Percentiles rank a stretch among this genome's conserved stretches.
These are phyloP conservation scores for Kwoniella sp. DNA, from an alignment of 768 basidiomycete genomes.

Conservation along the genomic window DNA sequence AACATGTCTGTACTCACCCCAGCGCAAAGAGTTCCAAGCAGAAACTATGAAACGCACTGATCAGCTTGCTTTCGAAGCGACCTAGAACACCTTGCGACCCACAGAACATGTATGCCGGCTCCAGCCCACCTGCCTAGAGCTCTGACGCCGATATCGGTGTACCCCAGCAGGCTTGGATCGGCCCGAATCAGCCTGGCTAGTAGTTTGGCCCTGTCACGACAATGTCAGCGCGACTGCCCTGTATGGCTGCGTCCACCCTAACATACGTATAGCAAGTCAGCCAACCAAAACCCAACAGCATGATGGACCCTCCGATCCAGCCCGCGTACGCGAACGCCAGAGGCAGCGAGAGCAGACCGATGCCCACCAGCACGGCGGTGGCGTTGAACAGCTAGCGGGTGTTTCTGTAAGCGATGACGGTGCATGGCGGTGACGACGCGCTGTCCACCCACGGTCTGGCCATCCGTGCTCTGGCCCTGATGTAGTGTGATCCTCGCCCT, in stretches of 20 bases:
- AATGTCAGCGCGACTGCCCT: not conserved
- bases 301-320: constrained; percentile 70
- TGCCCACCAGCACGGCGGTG: constrained; percentile 76
- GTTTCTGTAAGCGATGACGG: not conserved
- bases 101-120: constrained; percentile 49
- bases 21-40: constrained; percentile 83
- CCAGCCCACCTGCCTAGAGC: constrained; percentile 76
- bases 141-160: constrained; percentile 81
- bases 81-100: constrained; percentile 4
- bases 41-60: constrained; percentile 56
- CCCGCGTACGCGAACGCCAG: constrained; percentile 88
- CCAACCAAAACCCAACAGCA: constrained; percentile 71
- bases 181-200: constrained; percentile 69
- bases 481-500: not conserved
- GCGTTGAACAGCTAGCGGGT: constrained; percentile 72
- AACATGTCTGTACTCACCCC: constrained; percentile 53
- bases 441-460: constrained; percentile 41
- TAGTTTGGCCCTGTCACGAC: constrained; percentile 67
- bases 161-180: constrained; percentile 70
- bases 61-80: constrained; percentile 36
- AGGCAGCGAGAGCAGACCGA: constrained; percentile 84
- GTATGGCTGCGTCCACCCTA: not conserved
- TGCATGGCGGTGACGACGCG: not conserved
- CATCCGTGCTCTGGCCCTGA: constrained; percentile 39
- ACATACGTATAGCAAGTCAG: constrained; percentile 86